Conservation (phyloP, 768 basidiomycete species). For the Clavaria fumosa region DNA sequence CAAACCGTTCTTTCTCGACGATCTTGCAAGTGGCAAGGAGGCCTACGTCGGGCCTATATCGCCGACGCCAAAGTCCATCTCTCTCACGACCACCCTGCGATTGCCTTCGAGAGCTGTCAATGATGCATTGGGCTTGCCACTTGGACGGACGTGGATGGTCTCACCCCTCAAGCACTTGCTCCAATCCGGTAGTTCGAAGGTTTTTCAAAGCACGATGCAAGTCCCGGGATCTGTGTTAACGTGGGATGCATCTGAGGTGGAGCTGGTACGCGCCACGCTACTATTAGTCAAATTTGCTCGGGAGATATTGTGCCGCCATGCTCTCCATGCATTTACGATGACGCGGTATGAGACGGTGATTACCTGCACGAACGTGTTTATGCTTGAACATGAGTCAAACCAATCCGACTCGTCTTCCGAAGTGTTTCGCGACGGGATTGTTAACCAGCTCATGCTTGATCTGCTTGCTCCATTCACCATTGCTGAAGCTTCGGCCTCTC, state of each 20-base stretch:
- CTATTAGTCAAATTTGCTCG: conserved; percentile 39
- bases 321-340: conserved; percentile 27
- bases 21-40: conserved; percentile 27
- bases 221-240: conserved; percentile 44
- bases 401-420: conserved; percentile 38
- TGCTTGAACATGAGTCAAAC: conserved; percentile 79
- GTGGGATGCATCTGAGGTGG: conserved; percentile 76
- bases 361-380: conserved; percentile 84
- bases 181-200: conserved; percentile 52
- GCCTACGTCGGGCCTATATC: conserved; percentile 35
- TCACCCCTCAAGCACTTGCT: conserved; percentile 64
- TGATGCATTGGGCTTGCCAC: conserved; percentile 28
- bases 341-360: conserved; percentile 47
- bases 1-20: conserved; percentile 42
- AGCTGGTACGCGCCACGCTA: conserved; percentile 57
- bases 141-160: conserved; percentile 50
- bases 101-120: conserved; percentile 16
- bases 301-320: conserved; percentile 28
- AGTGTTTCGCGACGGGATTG: conserved; percentile 64
- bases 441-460: conserved; percentile 41
- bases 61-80: conserved; percentile 40
- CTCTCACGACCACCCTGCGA: conserved; percentile 38
- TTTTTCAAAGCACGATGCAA: conserved; percentile 52
- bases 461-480: conserved; percentile 42
- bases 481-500: conserved; percentile 13